These are phyloP conservation scores for Gossypioides kirkii DNA, from an alignment of 345 rosid genomes.

Conservation along the genomic window DNA sequence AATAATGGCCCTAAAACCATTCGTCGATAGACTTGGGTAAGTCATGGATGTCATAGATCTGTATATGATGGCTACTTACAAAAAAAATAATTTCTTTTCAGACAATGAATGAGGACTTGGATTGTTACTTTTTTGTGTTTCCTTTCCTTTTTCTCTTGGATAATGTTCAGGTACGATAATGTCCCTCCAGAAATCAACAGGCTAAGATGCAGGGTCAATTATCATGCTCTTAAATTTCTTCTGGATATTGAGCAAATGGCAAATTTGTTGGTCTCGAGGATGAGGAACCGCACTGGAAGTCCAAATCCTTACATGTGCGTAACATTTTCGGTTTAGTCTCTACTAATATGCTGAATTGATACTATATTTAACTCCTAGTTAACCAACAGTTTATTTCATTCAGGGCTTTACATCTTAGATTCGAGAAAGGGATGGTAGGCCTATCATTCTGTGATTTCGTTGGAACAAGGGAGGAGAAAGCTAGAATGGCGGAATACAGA, in stretches of 20 bases:
- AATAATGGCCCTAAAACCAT: constrained; percentile 98
- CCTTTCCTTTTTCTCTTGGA: constrained; percentile 16
- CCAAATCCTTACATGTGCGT: constrained; percentile 84
- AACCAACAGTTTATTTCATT: constrained; percentile 17
- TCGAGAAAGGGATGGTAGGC: constrained; percentile 99
- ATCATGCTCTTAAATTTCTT: constrained; percentile 96
- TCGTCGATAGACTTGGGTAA: constrained; percentile 98
- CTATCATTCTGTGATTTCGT: constrained; percentile 96
- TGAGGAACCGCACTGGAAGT: constrained; percentile 93
- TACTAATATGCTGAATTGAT: constrained; percentile 14
- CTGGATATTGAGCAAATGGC: constrained; percentile 93
- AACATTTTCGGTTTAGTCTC: constrained; percentile 19
- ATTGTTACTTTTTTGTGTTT: constrained; percentile 5
- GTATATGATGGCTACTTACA: neutral
- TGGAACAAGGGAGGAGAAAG: constrained; percentile 97
- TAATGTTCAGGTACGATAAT: constrained; percentile 76
- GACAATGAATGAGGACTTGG: constrained; percentile 2
- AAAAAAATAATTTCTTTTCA: neutral
- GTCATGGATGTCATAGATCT: constrained; percentile 19
- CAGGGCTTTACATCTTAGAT: constrained; percentile 99
- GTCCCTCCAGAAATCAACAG: constrained; percentile 96
- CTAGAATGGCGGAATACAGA: constrained; percentile 85
- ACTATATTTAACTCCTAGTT: constrained; percentile 2
- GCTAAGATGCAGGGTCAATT: constrained; percentile 96
- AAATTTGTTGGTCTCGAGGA: constrained; percentile 76